phyloP scores from a whole-genome alignment of 163 green algal species.

The Scenedesmus sp. region DNA sequence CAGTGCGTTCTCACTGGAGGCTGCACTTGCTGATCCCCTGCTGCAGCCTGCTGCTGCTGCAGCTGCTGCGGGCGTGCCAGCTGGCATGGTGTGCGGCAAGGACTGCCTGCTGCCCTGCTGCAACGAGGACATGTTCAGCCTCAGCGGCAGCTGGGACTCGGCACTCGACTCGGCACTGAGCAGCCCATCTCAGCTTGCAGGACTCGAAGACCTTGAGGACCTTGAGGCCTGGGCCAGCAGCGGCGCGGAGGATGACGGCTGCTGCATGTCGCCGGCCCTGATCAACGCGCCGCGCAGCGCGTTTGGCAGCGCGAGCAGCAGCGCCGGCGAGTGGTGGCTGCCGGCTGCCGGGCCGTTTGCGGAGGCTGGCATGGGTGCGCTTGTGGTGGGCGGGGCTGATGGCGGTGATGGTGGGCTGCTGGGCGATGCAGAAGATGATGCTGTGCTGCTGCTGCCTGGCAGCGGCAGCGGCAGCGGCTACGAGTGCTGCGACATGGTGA shows the following conservation, averaged over 20 bases:
- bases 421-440: neutral
- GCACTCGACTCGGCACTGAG: neutral
- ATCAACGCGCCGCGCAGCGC: slow-evolving; percentile 2
- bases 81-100: neutral
- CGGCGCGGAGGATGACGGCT: neutral
- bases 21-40: slow-evolving; percentile 10
- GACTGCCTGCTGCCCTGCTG: slow-evolving; percentile 2
- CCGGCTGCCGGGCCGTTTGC: neutral
- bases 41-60: neutral
- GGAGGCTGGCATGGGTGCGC: slow-evolving; percentile 17
- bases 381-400: neutral
- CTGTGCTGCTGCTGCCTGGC: slow-evolving; percentile 7
- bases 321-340: slow-evolving; percentile 14
- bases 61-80: neutral
- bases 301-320: neutral
- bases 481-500: slow-evolving; percentile 3
- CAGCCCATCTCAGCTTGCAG: slow-evolving; percentile 21
- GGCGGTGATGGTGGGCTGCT: slow-evolving; percentile 4
- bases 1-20: slow-evolving; percentile 19
- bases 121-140: slow-evolving; percentile 14
- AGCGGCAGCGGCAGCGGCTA: neutral
- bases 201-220: neutral
- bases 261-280: slow-evolving; percentile 11
- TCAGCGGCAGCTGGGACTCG: slow-evolving; percentile 12
- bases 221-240: neutral